Evolutionary conservation across 1,284 basidiomycete species (phyloP).

Genomic region (Somion occarium): DNA sequence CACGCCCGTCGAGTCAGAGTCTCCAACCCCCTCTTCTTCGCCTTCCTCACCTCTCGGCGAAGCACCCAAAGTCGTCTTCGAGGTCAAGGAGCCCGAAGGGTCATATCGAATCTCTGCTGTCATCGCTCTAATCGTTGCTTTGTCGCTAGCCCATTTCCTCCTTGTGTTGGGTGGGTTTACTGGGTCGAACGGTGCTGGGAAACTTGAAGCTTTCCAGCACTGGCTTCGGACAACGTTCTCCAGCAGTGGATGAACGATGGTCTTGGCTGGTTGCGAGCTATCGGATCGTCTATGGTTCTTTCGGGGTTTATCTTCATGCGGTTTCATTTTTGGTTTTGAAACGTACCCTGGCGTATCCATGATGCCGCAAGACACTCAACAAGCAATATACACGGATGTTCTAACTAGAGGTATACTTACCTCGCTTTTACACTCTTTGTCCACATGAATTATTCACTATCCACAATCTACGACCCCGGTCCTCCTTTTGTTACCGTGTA

Average conservation of each 20-base stretch:
- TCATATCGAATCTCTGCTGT: slow-evolving; percentile 35
- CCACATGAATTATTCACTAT: too few species aligned
- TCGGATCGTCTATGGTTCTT: too few species aligned
- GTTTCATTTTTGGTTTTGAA: too few species aligned
- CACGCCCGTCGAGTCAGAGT: slow-evolving; percentile 17
- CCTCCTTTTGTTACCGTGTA: too few species aligned
- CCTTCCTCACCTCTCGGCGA: neutral
- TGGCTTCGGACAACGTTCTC: slow-evolving; percentile 3
- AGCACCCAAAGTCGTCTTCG: slow-evolving; percentile 14
- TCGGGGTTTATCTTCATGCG: too few species aligned
- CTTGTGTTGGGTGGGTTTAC: slow-evolving; percentile 48
- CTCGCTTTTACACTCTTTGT: too few species aligned
- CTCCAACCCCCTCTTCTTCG: slow-evolving; percentile 21
- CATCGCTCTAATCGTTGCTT: slow-evolving; percentile 41
- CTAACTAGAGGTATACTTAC: too few species aligned
- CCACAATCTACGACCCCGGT: too few species aligned
- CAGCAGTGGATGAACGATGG: neutral
- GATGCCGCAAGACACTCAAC: too few species aligned
- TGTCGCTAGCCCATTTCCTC: slow-evolving; percentile 46
- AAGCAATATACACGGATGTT: too few species aligned
- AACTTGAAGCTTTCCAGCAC: slow-evolving; percentile 4
- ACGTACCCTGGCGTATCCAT: too few species aligned
- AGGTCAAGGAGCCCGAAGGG: slow-evolving; percentile 16
- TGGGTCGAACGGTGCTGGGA: slow-evolving; percentile 24
- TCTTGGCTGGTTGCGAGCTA: too few species aligned